Evolutionary conservation across 2,329 filamentous ascomycete species (phyloP), one percentile per base, ranked within the genome.

Genomic region (Trichoderma pleuroti): DNA sequence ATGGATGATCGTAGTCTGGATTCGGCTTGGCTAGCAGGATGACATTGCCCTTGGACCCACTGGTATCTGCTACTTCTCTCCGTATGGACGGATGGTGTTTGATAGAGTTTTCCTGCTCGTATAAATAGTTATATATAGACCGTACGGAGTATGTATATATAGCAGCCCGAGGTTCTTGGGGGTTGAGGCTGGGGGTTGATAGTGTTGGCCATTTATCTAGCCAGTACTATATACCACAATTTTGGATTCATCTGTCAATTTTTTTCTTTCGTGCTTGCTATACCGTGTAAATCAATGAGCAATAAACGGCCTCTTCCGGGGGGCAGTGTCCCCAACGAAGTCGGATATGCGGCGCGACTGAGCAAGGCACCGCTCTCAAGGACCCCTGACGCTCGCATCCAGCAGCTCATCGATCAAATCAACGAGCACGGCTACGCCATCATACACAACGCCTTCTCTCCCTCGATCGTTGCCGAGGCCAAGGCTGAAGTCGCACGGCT

Each of bases 381-480:
- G n/a, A 5, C 36, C 9, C 18, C 56, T 5, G 52, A 69, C 24
- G 28, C 24, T 18, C 67, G 61, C 36, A 46, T 62, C 11, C 67
- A 70, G 54, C 28, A 32, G 3, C 71, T 75, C 26, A 72, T 76
- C 63, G 54, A 73, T 54, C 73, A 77, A 18, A 69, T 73, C 14
- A 66, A 72, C 1, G 26, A 70, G 10, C 70, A 82, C 71, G 80
- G 80, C 61, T 82, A 80, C 70, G 80, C 80, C 7, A 74, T 82
- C 28, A 74, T 82, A 8, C 76, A 74, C 8, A 71, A 81, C 52
- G 79, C 78, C 18, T 76, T 78, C 56, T 75, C 77, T 8, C 73
- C 76, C 10, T 70, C 74, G 10, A 78, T 81, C 64, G 77, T 81
- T 30, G 74, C 74, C 14, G 72, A 75, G 11, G 75, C 76, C 2